Evolutionary conservation across 441 rosid species (phyloP).

Genomic region (Eutrema salsugineum): DNA sequence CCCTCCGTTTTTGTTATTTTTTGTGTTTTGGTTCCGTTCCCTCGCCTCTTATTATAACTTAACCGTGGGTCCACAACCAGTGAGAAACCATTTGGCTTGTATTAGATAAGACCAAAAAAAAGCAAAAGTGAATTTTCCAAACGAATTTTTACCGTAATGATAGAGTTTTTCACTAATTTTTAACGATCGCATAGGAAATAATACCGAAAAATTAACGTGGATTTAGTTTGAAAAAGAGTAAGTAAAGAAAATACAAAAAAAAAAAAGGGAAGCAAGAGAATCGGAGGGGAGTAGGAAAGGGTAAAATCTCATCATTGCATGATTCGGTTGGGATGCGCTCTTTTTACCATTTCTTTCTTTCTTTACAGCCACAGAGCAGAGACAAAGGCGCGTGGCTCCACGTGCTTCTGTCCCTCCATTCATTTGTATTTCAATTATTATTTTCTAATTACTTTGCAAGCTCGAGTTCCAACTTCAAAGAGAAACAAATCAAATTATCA

Average conservation of each 20-base stretch:
- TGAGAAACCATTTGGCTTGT: background rate
- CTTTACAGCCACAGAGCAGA: background rate
- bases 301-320: slow-evolving; percentile 30
- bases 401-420: slow-evolving; percentile 20
- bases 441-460: background rate
- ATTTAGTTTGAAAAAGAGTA: background rate
- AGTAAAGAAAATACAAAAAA: background rate
- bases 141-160: background rate
- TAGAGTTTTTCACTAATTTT: no score
- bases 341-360: background rate
- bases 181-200: background rate
- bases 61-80: background rate
- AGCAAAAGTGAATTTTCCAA: background rate
- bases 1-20: background rate
- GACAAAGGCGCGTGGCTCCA: slow-evolving; percentile 17
- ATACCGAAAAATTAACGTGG: no score
- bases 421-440: background rate
- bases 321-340: slow-evolving; percentile 22
- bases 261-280: background rate
- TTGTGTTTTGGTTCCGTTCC: background rate
- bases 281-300: background rate
- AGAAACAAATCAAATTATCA: background rate
- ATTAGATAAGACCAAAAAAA: background rate
- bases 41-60: background rate
- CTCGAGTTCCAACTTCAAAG: background rate